A percentile compares a stretch with the other conserved stretches of the same genome.
Evolutionary conservation across 352 stramenopile genomes (phyloP).

Genomic region (Globisporangium camurandrum): DNA sequence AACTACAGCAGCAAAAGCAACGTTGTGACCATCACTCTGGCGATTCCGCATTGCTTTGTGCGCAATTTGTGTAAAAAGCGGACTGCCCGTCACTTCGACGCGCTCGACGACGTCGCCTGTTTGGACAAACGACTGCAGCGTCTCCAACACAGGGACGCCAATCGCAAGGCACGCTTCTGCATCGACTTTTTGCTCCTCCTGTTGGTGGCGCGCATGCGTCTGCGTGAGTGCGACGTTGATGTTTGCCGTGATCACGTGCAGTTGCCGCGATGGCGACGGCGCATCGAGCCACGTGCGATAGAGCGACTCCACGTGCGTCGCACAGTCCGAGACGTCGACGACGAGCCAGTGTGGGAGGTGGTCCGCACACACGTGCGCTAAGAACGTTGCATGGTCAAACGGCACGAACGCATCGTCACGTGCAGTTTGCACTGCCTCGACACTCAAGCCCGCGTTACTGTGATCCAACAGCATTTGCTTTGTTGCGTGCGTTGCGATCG

Average conservation of each 20-base stretch:
- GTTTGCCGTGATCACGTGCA: conserved; percentile 93
- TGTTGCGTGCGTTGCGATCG: conserved; percentile 56
- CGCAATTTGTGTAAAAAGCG: too few species aligned
- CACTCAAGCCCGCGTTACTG: conserved; percentile 37
- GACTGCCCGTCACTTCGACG: conserved; percentile 88
- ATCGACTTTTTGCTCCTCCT: conserved; percentile 88
- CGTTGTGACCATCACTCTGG: conserved; percentile 55
- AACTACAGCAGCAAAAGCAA: too few species aligned
- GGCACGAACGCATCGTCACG: conserved; percentile 13
- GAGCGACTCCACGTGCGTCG: conserved; percentile 62
- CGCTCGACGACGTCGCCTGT: conserved; percentile 87
- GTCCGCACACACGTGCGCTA: conserved; percentile 74
- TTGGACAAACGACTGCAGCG: conserved; percentile 89
- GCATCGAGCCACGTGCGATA: conserved; percentile 91
- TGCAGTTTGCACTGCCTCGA: conserved; percentile 23
- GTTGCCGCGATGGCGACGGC: conserved; percentile 67
- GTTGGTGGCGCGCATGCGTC: conserved; percentile 47
- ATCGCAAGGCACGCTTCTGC: conserved; percentile 72
- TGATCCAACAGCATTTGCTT: conserved; percentile 61
- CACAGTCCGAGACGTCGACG: conserved; percentile 91
- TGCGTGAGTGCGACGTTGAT: conserved; percentile 80
- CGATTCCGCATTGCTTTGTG: conserved; percentile 83
- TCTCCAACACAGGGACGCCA: conserved; percentile 90
- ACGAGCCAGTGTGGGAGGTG: conserved; percentile 91
- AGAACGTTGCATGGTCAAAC: conserved; percentile 65